Base-by-base conservation (phyloP, 257 asterid genomes). In the Orobanche coerulescens region DNA sequence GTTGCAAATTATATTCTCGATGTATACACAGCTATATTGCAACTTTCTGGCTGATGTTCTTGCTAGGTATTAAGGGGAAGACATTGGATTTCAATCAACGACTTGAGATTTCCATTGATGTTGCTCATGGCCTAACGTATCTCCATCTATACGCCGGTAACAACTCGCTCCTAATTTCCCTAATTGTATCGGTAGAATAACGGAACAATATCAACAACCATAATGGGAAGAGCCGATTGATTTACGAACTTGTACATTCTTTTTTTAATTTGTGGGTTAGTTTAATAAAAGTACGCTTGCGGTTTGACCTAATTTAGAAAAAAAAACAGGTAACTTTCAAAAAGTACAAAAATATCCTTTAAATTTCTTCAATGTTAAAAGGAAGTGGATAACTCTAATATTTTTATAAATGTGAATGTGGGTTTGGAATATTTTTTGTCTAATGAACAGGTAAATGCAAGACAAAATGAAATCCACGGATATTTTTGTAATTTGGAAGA, bases 71-170 rank as follows among this genome's bases (percentile, higher is more conserved):
- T 13, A 81, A 77, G 71, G 94, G 88, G 23, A 89, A 78, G 60
- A 83, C 78, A 69, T 73, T 93, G 76, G 97, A 89, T 77, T 93
- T 93, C 79, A 74, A 78, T 77, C 97, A 93, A 64, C 82, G 99
- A 58, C 96, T 93, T 43, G 97, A 85, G 75, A 93, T 93, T 67
- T 73, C 94, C 71, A 93, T 93, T 60, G 97, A 93, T 64, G 76
- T 93, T 26, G 94, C 95, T 72, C 96, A 89, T 64, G 99, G 88
- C 76, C 80, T 93, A 59, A 89, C 99, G 2, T 93, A 86, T 75
- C 93, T 93, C 68, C 99, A 93, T 75, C 73, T 84, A 25, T 93
- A 93, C 82, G 82, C 99, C 14, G 99, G 99, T 91, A 77, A 71
- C 31, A 39, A 34, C 65, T 61, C 56, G 10, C 65, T 64, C 71